These are phyloP conservation scores for Fraxinus americana DNA, from an alignment of 257 asterid genomes.

Conservation along the genomic window DNA sequence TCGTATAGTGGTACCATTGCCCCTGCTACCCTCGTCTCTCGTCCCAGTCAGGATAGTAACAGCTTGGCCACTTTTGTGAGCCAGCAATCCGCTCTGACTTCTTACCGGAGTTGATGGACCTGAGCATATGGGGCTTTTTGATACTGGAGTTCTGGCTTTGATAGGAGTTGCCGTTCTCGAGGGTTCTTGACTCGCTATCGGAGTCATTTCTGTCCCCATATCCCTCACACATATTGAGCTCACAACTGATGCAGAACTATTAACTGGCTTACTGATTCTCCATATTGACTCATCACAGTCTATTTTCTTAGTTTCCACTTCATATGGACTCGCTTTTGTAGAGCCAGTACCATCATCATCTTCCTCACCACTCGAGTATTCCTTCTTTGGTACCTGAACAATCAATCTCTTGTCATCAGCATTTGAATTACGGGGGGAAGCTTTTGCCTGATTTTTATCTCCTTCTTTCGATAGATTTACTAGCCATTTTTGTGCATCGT, in stretches of 20 bases:
- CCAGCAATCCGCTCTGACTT: constrained; percentile 36
- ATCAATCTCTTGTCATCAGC: constrained; percentile 89
- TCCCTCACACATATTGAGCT: constrained; percentile 81
- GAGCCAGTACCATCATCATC: constrained; percentile 18
- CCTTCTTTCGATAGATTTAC: constrained; percentile 81
- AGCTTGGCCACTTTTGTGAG: constrained; percentile 31
- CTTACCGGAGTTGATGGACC: constrained; percentile 63
- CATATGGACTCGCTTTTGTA: constrained; percentile 32
- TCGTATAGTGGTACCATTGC: constrained; percentile 37
- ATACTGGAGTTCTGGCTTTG: constrained; percentile 60
- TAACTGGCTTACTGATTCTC: constrained; percentile 58
- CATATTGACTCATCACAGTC: constrained; percentile 69
- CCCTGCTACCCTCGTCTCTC: constrained; percentile 35
- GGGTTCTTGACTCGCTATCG: constrained; percentile 87
- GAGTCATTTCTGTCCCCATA: constrained; percentile 99
- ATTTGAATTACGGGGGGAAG: constrained; percentile 82
- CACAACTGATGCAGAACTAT: constrained; percentile 48
- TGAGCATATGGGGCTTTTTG: constrained; percentile 63
- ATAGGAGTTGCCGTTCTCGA: constrained; percentile 91
- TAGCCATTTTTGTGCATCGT: constrained; percentile 96
- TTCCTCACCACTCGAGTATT: constrained; percentile 54
- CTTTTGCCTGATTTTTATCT: constrained; percentile 51
- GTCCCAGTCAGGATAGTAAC: constrained; percentile 31
- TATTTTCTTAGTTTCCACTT: constrained; percentile 69
- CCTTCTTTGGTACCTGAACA: constrained; percentile 57